Evolutionary conservation across 2,329 filamentous ascomycete species (phyloP), one percentile per base, ranked within the genome.

Genomic region (Nothopassalora personata): DNA sequence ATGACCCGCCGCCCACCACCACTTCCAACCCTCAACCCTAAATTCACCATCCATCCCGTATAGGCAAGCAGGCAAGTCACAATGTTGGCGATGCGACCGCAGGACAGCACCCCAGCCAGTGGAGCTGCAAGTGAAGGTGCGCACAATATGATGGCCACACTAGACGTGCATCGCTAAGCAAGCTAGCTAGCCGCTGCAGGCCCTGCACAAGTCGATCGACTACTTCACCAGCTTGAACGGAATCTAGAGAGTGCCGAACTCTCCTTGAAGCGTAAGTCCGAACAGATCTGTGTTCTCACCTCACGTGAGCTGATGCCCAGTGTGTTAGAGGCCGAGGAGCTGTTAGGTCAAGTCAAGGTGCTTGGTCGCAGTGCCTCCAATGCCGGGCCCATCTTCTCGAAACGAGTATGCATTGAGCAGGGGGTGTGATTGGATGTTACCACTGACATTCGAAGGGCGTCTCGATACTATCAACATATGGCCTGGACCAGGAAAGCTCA

Each of bases 301-400:
- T 34, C 2, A 9, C 19, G 27, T 5, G 5, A 28, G 52, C 61
- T 70, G 57, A 67, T 45, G 30, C 18, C 18, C 34, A 10, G 8
- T 5, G 8, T 5, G 5, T 31, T 62, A 91, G 89, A 89, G 69
- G 82, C 85, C 62, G 82, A 85, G 66, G 75, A 80, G 9, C 71
- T 75, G 15, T 76, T 86, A 19, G 75, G 80, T 54, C 74, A 91
- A 66, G 79, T 97, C 52, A 96, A 96, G 74, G 79, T 92, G 33
- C 83, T 89, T 68, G 88, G 91, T 6, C 86, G 91, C 60, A 86
- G 88, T 67, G 84, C 87, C 7, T 78, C 77, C 31, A 81, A 90
- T 74, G 86, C 91, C 30, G 88, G 88, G 59, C 88, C 90, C 1
- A 93, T 97, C 59, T 97, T 94, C 74, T 88, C 88, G n/a, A 82